Evolutionary conservation across 75 land plant species (phyloP).

Genomic region (Adiantum capillusveneris): DNA sequence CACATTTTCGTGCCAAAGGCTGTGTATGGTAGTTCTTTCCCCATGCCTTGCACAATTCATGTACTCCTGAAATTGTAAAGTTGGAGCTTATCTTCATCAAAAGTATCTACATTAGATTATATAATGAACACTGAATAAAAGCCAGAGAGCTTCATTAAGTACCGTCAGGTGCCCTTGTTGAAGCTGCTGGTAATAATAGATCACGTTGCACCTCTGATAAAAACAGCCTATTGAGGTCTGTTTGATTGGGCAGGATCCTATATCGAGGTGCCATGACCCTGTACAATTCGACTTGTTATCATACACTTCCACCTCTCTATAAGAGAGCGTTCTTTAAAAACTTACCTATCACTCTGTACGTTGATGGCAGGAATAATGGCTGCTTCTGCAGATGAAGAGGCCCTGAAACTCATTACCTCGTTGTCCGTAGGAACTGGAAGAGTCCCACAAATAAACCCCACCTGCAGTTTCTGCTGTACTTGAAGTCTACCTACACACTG

Average conservation of each 20-base stretch:
- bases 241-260: conserved; percentile 84
- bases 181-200: conserved; percentile 21
- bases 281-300: not conserved
- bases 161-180: conserved; percentile 47
- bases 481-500: conserved; percentile 82
- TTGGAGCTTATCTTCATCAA: too few relatives aligned
- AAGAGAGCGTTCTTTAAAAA: too few relatives aligned
- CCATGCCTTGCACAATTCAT: conserved; percentile 32
- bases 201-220: conserved; percentile 36
- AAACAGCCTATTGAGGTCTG: conserved; percentile 82
- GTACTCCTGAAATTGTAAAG: conserved; percentile 35
- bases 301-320: too few relatives aligned
- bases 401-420: conserved; percentile 36
- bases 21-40: conserved; percentile 38
- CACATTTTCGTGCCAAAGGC: conserved; percentile 77
- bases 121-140: not conserved
- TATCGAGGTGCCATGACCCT: conserved; percentile 84
- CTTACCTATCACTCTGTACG: conserved; percentile 8
- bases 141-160: not conserved
- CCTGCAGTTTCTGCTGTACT: conserved; percentile 37
- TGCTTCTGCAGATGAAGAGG: conserved; percentile 26
- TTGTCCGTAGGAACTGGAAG: conserved; percentile 78
- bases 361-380: conserved; percentile 21
- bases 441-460: conserved; percentile 92
- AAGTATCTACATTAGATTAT: not conserved